Evolutionary conservation across 306 rosid species (phyloP).

Genomic region (Medicago truncatula): MtrunA17r5.0-ANR NC_053049.1:42461001-42461500

Average conservation of each 20-base stretch:
- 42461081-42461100: background rate
- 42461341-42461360: background rate
- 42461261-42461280: background rate
- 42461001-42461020: constrained; percentile 12
- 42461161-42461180: background rate
- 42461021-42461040: background rate
- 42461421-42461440: background rate
- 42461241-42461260: background rate
- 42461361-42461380: background rate
- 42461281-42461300: background rate
- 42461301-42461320: background rate
- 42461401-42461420: background rate
- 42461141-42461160: background rate
- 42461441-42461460: background rate
- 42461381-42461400: background rate
- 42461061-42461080: background rate
- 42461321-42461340: background rate
- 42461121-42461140: background rate
- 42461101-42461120: background rate
- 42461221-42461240: background rate
- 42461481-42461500: background rate
- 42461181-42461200: background rate
- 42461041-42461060: background rate
- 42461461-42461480: background rate
- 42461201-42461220: background rate